These are phyloP conservation scores for Zea mays DNA, from an alignment of 176 grass and related monocot species.

Conservation along the genomic window DNA sequence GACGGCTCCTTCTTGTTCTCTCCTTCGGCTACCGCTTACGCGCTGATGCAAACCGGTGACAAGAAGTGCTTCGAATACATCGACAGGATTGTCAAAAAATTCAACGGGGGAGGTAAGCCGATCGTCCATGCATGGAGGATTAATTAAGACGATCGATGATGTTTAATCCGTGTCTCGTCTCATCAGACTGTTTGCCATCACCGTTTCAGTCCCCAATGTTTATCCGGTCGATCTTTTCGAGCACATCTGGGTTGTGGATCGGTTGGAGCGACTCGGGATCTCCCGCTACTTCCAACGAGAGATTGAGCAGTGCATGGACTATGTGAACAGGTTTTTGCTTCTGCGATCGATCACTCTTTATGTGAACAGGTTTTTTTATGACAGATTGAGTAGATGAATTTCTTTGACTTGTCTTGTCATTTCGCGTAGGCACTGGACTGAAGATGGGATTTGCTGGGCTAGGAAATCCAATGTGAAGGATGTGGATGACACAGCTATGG, in stretches of 20 bases:
- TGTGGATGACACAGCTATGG: slow-evolving; percentile 87
- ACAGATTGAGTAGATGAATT: slow-evolving; percentile 19
- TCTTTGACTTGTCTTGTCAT: not conserved
- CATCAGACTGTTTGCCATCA: slow-evolving; percentile 6
- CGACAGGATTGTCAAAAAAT: slow-evolving; percentile 49
- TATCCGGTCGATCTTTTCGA: slow-evolving; percentile 88
- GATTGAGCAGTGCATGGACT: slow-evolving; percentile 69
- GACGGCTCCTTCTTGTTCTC: slow-evolving; percentile 87
- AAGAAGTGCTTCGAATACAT: slow-evolving; percentile 75
- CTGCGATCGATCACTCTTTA: not conserved
- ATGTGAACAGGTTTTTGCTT: slow-evolving; percentile 60
- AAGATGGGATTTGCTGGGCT: slow-evolving; percentile 91
- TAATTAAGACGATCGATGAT: no score
- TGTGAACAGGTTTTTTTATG: no score
- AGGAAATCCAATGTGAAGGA: slow-evolving; percentile 67
- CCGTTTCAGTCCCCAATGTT: slow-evolving; percentile 67
- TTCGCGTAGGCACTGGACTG: slow-evolving; percentile 62
- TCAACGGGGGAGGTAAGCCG: slow-evolving; percentile 69
- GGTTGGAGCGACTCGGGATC: slow-evolving; percentile 73
- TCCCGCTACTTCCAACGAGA: slow-evolving; percentile 66
- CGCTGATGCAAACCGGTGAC: slow-evolving; percentile 72
- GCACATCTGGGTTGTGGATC: slow-evolving; percentile 70
- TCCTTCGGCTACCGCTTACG: slow-evolving; percentile 78
- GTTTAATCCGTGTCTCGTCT: not conserved
- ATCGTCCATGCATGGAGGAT: not conserved